phyloP scores from a whole-genome alignment of 2,329 filamentous ascomycete species.

The Hypoxylon sp. region DNA sequence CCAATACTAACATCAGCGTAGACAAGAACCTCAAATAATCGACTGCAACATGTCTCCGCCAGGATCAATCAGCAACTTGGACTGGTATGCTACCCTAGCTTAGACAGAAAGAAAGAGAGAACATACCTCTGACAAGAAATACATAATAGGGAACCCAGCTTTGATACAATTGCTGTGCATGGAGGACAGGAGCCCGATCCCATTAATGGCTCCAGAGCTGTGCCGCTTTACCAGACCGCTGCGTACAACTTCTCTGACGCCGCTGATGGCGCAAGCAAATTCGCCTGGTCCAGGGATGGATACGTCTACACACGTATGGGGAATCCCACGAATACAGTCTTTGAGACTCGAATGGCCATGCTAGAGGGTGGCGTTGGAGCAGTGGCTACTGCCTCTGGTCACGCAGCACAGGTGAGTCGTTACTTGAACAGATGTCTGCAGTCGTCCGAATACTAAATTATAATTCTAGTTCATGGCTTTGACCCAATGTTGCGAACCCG shows the following conservation, averaged over 20 bases:
- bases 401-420: conserved; percentile 50
- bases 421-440: neutral
- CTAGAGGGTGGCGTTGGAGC: conserved; percentile 55
- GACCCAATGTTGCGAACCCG: conserved; percentile 53
- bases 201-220: conserved; percentile 50
- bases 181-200: conserved; percentile 53
- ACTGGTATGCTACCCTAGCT: conserved; percentile 46
- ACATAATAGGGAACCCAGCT: conserved; percentile 46
- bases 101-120: conserved; percentile 4
- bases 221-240: conserved; percentile 50
- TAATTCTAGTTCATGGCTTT: conserved; percentile 53
- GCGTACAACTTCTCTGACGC: conserved; percentile 54
- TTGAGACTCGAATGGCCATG: conserved; percentile 56
- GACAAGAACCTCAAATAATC: neutral
- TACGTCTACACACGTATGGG: conserved; percentile 57
- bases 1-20: conserved; percentile 15
- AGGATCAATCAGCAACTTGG: conserved; percentile 51
- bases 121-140: conserved; percentile 34
- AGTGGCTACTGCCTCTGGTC: conserved; percentile 55
- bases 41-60: conserved; percentile 48
- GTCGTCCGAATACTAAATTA: conserved; percentile 20
- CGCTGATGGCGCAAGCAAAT: conserved; percentile 55
- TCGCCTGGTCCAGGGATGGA: conserved; percentile 54
- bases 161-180: conserved; percentile 50
- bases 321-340: conserved; percentile 56